Conservation (phyloP, 441 rosid genomes). For the Croton setiger region DNA sequence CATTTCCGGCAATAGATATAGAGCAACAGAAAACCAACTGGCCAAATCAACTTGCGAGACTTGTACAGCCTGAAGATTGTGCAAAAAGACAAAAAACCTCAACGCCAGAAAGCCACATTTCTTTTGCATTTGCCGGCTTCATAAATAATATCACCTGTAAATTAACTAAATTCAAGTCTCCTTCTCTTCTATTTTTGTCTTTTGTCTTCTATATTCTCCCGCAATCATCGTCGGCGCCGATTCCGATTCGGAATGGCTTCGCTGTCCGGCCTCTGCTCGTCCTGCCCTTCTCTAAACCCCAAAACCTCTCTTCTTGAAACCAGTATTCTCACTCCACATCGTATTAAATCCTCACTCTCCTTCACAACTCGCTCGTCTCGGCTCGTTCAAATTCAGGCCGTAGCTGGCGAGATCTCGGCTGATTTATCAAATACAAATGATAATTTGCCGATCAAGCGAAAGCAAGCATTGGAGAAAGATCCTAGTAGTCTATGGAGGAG, state of each 20-base stretch:
- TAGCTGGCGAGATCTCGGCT: constrained; percentile 57
- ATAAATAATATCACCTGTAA: not conserved
- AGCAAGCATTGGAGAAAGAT: constrained; percentile 54
- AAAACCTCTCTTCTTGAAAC: constrained; percentile 28
- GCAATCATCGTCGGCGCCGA: not conserved
- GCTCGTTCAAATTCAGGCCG: constrained; percentile 28
- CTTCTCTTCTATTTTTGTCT: not conserved
- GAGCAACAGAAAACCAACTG: not conserved
- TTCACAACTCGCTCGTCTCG: constrained; percentile 30
- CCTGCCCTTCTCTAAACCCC: constrained; percentile 41
- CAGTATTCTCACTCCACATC: constrained; percentile 19
- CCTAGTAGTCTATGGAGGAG: constrained; percentile 66
- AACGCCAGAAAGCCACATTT: not conserved
- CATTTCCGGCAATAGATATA: not conserved
- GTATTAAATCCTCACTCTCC: constrained; percentile 21
- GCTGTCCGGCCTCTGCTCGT: constrained; percentile 58
- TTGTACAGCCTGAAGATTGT: not conserved
- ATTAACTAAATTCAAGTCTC: constrained; percentile 8
- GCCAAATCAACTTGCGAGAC: not conserved
- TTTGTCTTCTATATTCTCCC: not conserved
- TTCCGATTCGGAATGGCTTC: constrained; percentile 51
- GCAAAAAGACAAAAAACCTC: not conserved
- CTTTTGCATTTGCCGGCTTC: not conserved
- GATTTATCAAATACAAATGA: constrained; percentile 34
- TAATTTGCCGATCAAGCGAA: constrained; percentile 26